phyloP scores from a whole-genome alignment of 2,329 filamentous ascomycete genomes.

The Fusarium denticulatum region DNA sequence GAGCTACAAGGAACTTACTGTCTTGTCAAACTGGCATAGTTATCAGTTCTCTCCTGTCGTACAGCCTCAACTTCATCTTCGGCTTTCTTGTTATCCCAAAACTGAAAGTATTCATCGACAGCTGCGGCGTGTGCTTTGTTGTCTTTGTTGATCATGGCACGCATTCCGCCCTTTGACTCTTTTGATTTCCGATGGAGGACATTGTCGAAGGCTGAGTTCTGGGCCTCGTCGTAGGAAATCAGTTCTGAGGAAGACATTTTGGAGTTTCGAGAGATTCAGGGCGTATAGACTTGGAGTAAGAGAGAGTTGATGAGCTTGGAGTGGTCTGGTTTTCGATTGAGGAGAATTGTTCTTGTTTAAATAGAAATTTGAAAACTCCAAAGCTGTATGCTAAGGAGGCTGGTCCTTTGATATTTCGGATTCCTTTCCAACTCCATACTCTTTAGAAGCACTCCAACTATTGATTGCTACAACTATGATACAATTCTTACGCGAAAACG shows the following conservation, averaged over 20 bases:
- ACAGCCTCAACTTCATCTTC: constrained; percentile 79
- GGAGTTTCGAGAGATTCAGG: background rate
- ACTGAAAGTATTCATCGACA: constrained; percentile 88
- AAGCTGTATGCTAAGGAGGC: background rate
- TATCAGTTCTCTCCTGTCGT: constrained; percentile 73
- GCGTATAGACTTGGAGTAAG: accelerated
- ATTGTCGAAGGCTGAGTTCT: constrained; percentile 87
- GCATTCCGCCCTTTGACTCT: constrained; percentile 72
- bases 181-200: constrained; percentile 78
- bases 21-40: constrained; percentile 88
- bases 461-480: background rate
- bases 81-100: constrained; percentile 83
- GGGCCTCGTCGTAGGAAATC: constrained; percentile 79
- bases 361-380: background rate
- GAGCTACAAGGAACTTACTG: constrained; percentile 67
- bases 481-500: constrained; percentile 27
- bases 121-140: constrained; percentile 75
- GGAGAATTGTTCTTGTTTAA: constrained; percentile 1
- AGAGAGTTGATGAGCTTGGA: background rate
- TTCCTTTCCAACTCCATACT: background rate
- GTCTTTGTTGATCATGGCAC: constrained; percentile 85
- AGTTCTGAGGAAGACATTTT: constrained; percentile 55
- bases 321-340: background rate
- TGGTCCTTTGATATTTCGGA: constrained; percentile 1
- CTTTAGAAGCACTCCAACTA: background rate